Base-by-base conservation (phyloP, 345 rosid species). In the Gossypium sturtianum region DNA sequence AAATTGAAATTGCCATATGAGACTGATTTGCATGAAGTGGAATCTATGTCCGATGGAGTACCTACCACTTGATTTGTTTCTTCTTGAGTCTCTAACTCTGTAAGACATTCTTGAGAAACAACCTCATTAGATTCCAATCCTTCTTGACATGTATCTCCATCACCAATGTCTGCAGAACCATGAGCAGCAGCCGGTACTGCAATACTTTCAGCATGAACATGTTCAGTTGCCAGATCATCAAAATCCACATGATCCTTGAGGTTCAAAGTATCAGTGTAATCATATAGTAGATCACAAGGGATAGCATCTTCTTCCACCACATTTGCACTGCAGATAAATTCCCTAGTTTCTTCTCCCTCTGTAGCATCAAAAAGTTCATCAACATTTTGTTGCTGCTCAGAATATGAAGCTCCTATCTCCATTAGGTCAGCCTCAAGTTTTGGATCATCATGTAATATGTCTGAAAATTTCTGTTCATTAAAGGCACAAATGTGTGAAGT, bases 151-250 rank as follows among this genome's bases (percentile, higher is more conserved):
- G 70, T 61, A 77, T 73, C 77, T 66, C 43, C 59, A 15, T 80
- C 66, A 70, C 74, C 70, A 56, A 79, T 54, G 54, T 45, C 45
- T 17, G 64, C 7, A 66, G 77, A 75, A 66, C 15, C 71, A 72
- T 63, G 23, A 29, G 70, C 78, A 77, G 74, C 70, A 72, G 58
- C 68, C 45, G 83, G 70, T 54, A 76, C 49, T 20, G 47, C 19
- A 54, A 66, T 22, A 56, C 34, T 69, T 15, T 44, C 72, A 56
- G 34, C 47, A 10, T 54, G 77, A 67, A 53, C 73, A 72, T 68
- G 54, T 79, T 84, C 83, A 71, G 84, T 66, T 47, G 65, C 78
- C 59, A 44, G 34, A 67, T 80, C 82, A 67, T 76, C 83, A 71
- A 77, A 74, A 77, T 77, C 74, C 16, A 47, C 76, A 74, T 66